These are phyloP conservation scores for Mucor saturninus DNA, from an alignment of 371 early-diverging fungal genomes.

Conservation along the genomic window DNA sequence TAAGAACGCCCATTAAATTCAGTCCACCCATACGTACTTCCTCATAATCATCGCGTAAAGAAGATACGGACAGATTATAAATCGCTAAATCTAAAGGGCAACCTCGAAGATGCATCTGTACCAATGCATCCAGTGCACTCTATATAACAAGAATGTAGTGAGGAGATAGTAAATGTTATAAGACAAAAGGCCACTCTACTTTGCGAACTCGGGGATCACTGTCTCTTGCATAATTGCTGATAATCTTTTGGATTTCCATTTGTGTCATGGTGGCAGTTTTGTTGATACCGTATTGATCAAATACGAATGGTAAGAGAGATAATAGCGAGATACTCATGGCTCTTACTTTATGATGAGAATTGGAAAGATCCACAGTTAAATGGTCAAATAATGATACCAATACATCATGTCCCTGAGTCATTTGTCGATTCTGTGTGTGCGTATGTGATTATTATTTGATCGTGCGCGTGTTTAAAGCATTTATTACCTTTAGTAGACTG, in stretches of 20 bases:
- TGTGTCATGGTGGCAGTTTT: slow-evolving; percentile 23
- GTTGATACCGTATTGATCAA: background rate
- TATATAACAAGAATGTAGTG: slow-evolving; percentile 1
- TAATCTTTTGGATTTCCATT: slow-evolving; percentile 50
- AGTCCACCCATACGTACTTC: slow-evolving; percentile 72
- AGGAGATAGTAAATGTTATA: too few species aligned
- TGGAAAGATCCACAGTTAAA: slow-evolving; percentile 43
- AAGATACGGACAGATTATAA: slow-evolving; percentile 64
- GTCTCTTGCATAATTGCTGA: slow-evolving; percentile 60
- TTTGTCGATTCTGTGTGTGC: slow-evolving; percentile 28
- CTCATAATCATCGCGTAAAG: slow-evolving; percentile 70
- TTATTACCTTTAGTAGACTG: slow-evolving; percentile 45
- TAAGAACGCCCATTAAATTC: slow-evolving; percentile 62
- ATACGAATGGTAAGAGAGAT: slow-evolving; percentile 48
- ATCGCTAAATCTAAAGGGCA: slow-evolving; percentile 53
- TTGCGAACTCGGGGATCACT: slow-evolving; percentile 59
- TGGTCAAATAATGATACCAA: slow-evolving; percentile 36
- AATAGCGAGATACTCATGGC: slow-evolving; percentile 52
- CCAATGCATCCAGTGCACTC: slow-evolving; percentile 58
- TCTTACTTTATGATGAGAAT: slow-evolving; percentile 58
- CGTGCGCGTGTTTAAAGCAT: too few species aligned
- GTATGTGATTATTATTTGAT: too few species aligned
- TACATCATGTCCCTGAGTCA: slow-evolving; percentile 19
- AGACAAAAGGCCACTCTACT: background rate
- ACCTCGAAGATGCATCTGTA: slow-evolving; percentile 57